Conservation (phyloP, 2,329 filamentous ascomycete genomes). For the Cladorrhinum sp. region DNA sequence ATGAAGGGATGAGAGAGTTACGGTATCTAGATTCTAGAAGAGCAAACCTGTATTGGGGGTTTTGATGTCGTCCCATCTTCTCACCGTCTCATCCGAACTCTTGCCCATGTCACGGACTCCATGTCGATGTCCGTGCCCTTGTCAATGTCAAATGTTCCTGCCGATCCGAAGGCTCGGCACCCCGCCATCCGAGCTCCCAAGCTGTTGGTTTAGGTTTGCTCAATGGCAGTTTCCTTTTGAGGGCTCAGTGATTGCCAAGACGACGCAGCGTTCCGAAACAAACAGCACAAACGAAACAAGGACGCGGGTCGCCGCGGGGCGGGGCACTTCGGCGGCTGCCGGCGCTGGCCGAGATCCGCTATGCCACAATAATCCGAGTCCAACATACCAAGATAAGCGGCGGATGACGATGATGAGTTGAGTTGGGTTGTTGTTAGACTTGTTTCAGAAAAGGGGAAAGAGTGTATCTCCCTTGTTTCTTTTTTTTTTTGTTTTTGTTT, state of each 20-base stretch:
- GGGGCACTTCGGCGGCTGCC: neutral
- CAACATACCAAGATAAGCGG: neutral
- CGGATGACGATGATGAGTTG: neutral
- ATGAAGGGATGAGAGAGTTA: neutral
- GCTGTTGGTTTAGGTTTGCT: neutral
- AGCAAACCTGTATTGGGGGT: neutral
- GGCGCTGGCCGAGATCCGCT: constrained; percentile 7
- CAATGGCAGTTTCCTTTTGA: neutral
- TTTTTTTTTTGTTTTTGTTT: neutral
- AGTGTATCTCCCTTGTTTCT: neutral
- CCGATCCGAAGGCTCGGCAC: neutral
- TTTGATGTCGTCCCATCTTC: neutral
- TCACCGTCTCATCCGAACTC: neutral
- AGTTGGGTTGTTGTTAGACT: neutral
- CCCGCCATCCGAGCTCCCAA: neutral
- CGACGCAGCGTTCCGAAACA: neutral
- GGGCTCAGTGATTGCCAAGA: neutral
- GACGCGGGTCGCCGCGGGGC: neutral
- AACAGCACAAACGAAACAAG: neutral
- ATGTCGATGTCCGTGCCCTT: neutral
- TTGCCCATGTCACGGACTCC: neutral
- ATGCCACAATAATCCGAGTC: neutral
- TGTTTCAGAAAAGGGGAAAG: neutral
- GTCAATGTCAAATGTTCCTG: neutral
- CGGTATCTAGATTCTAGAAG: neutral